Evolutionary conservation across 331 rosid species (phyloP), one percentile per base, ranked within the genome.

Genomic region (Rosa hybrid): DNA sequence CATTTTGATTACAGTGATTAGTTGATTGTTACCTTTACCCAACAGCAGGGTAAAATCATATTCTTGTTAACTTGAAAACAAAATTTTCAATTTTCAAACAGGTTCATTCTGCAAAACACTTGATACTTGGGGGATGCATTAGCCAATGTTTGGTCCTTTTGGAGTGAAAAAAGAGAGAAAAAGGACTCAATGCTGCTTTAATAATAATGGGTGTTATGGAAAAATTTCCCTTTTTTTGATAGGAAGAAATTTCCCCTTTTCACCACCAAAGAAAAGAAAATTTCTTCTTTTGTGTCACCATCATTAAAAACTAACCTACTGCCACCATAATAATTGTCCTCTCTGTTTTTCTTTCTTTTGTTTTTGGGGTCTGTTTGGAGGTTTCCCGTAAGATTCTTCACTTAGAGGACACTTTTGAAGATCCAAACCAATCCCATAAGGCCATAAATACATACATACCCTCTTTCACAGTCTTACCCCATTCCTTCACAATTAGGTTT

Each of bases 381-480:
- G 79, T 30, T 17, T 64, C 39, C 60, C 73, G 49, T 69, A 69
- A 74, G 88, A 85, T 87, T 86, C 81, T 81, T 76, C 71, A n/a
- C 56, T 74, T 65, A 81, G 78, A 76, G 57, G 68, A 77, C 84
- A 80, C 78, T 71, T 70, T 76, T 38, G 78, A 79, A 78, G 87
- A 82, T 83, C 80, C 87, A 77, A 65, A 48, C 11, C 80, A 41
- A 41, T 75, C 78, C 39, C 72, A 51, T 87, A 83, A 71, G 76
- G 87, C 79, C 83, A 56, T 53, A 48, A 48, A 30, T 30, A 46
- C 83, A 64, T 13, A 21, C 44, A 8, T 59, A 4, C 3, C 42
- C 42, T 44, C 48, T 46, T 13, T 44, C 41, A 12, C 56, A 9
- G 27, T 18, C 68, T 9, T 39, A 21, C 75, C 11, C 11, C 67